phyloP scores from a whole-genome alignment of 495 filamentous ascomycete genomes.

The Neurospora sp. region DNA sequence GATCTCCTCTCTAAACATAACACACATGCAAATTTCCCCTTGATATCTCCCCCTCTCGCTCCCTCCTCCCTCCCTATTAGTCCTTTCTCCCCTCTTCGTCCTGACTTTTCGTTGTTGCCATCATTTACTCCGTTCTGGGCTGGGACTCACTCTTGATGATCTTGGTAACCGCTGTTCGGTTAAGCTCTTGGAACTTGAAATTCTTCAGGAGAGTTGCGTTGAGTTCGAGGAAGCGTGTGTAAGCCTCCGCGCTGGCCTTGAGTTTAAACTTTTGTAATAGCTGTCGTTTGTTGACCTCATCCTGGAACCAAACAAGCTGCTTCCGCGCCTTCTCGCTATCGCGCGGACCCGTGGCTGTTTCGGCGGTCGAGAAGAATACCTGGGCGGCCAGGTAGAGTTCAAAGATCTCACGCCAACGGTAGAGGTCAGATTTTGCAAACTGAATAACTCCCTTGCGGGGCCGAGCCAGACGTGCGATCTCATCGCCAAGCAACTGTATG shows the following conservation, averaged over 20 bases:
- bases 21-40: not conserved
- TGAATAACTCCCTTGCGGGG: constrained; percentile 34
- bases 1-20: not conserved
- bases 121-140: not conserved
- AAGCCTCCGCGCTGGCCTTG: constrained; percentile 42
- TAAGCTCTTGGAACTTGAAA: constrained; percentile 65
- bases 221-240: constrained; percentile 52
- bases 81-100: not conserved
- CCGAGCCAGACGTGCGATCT: constrained; percentile 46
- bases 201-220: constrained; percentile 56
- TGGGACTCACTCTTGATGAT: constrained; percentile 60
- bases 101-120: not conserved
- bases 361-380: constrained; percentile 64
- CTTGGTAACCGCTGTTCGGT: constrained; percentile 56
- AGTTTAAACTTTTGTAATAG: constrained; percentile 48
- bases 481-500: constrained; percentile 44
- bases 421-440: constrained; percentile 50
- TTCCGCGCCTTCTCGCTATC: constrained; percentile 41
- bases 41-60: not conserved
- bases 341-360: constrained; percentile 48
- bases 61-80: not conserved
- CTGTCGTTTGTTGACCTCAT: constrained; percentile 41
- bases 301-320: constrained; percentile 49
- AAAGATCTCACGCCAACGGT: constrained; percentile 64
- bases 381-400: constrained; percentile 56